Conservation (phyloP, 2,329 filamentous ascomycete genomes). For the Sphaerulina musiva region DNA sequence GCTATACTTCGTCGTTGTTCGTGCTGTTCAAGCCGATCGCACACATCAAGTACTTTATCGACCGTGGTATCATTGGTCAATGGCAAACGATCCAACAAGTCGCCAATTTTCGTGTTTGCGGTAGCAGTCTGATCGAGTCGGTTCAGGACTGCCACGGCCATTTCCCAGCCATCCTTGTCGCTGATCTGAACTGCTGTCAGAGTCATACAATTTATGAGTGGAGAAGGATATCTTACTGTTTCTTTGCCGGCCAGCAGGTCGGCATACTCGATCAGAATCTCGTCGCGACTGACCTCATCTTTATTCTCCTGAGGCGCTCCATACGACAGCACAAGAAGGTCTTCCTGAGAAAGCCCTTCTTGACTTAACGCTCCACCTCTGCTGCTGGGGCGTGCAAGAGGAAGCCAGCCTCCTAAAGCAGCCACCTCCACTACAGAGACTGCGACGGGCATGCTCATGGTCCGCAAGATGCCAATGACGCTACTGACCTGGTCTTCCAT, state of each 20-base stretch:
- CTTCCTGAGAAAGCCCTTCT: constrained; percentile 66
- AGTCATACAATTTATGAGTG: constrained; percentile 12
- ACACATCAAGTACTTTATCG: constrained; percentile 72
- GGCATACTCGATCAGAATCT: constrained; percentile 70
- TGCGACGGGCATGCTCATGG: constrained; percentile 75
- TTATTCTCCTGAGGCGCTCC: constrained; percentile 52
- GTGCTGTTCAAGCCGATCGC: constrained; percentile 70
- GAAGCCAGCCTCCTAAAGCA: constrained; percentile 76
- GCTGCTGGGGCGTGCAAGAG: constrained; percentile 48
- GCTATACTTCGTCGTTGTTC: constrained; percentile 74
- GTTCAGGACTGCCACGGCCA: constrained; percentile 75
- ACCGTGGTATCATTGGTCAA: constrained; percentile 65
- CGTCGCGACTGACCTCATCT: constrained; percentile 72
- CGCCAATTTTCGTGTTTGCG: constrained; percentile 66
- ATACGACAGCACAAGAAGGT: constrained; percentile 74
- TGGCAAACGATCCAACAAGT: constrained; percentile 66
- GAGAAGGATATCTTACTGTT: constrained; percentile 9
- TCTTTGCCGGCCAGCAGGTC: constrained; percentile 49
- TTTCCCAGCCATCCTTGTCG: constrained; percentile 68
- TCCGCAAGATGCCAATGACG: constrained; percentile 64
- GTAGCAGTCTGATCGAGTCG: constrained; percentile 67
- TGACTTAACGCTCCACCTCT: constrained; percentile 47
- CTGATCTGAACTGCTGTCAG: constrained; percentile 22
- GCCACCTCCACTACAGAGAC: constrained; percentile 76
- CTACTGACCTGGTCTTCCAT: constrained; percentile 78